These are phyloP conservation scores for Russula olivacea DNA, from an alignment of 768 basidiomycete genomes.

Conservation along the genomic window DNA sequence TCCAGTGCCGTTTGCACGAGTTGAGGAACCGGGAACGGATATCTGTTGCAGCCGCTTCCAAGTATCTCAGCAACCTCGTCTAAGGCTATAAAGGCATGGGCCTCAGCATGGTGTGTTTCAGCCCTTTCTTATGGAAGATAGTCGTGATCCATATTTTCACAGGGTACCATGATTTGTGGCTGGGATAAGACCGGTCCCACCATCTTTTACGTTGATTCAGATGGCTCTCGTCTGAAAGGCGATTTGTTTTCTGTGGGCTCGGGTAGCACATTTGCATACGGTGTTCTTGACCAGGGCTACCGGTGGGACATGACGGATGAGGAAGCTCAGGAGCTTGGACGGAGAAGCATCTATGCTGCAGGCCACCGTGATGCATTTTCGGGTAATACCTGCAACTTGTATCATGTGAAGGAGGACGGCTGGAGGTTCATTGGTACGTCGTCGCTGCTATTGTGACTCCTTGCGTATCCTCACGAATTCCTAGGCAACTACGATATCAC, in stretches of 20 bases:
- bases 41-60: conserved; percentile 98
- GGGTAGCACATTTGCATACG: conserved; percentile 98
- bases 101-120: conserved; percentile 79
- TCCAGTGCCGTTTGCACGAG: conserved; percentile 95
- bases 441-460: not conserved
- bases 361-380: conserved; percentile 96
- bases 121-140: not conserved
- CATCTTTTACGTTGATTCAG: conserved; percentile 96
- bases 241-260: conserved; percentile 99
- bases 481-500: conserved; percentile 90
- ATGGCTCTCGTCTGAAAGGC: conserved; percentile 92
- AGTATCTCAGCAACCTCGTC: conserved; percentile 94
- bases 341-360: conserved; percentile 93
- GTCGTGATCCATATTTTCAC: conserved; percentile 5
- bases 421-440: conserved; percentile 91
- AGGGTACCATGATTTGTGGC: conserved; percentile 99
- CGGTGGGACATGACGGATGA: conserved; percentile 88
- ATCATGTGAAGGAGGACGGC: conserved; percentile 89
- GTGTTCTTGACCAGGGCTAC: conserved; percentile 94
- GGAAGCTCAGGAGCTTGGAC: conserved; percentile 90
- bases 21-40: conserved; percentile 95
- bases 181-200: conserved; percentile 99
- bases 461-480: conserved; percentile 18
- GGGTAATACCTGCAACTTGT: conserved; percentile 93
- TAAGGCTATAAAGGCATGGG: conserved; percentile 99